These are phyloP conservation scores for Daldinia caldariorum DNA, from an alignment of 495 filamentous ascomycete species.

Conservation along the genomic window DNA sequence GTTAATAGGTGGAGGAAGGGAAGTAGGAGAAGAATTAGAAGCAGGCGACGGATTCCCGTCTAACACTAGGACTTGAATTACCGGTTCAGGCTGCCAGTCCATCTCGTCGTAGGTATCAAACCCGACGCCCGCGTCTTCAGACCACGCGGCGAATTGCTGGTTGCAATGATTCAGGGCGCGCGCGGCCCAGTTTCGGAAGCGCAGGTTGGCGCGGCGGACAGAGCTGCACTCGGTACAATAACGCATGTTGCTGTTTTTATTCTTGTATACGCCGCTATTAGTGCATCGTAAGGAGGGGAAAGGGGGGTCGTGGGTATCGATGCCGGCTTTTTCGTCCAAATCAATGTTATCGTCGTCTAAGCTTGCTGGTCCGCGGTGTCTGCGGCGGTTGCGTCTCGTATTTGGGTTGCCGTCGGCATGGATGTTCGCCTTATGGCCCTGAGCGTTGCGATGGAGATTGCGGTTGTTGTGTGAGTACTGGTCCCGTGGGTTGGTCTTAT, in stretches of 20 bases:
- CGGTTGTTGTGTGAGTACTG: not conserved
- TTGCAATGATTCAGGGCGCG: conserved; percentile 18
- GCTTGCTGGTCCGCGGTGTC: not conserved
- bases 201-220: conserved; percentile 45
- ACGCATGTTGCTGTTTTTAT: conserved; percentile 15
- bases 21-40: not conserved
- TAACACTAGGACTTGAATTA: conserved; percentile 37
- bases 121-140: conserved; percentile 48
- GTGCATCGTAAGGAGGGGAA: not conserved
- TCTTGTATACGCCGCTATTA: not conserved
- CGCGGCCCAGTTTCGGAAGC: conserved; percentile 39
- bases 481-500: not conserved
- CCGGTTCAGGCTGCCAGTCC: conserved; percentile 54
- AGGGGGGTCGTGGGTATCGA: not conserved
- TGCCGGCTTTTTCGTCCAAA: not conserved
- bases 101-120: conserved; percentile 46
- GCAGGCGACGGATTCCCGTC: not conserved
- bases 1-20: not conserved
- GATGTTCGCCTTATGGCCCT: not conserved
- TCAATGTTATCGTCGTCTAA: not conserved
- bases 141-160: conserved; percentile 43
- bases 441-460: no score
- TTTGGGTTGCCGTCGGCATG: not conserved
- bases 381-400: conserved; percentile 7
- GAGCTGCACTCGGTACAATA: conserved; percentile 45